Evolutionary conservation across 345 rosid species (phyloP).

Genomic region (Carallia brachiata): DNA sequence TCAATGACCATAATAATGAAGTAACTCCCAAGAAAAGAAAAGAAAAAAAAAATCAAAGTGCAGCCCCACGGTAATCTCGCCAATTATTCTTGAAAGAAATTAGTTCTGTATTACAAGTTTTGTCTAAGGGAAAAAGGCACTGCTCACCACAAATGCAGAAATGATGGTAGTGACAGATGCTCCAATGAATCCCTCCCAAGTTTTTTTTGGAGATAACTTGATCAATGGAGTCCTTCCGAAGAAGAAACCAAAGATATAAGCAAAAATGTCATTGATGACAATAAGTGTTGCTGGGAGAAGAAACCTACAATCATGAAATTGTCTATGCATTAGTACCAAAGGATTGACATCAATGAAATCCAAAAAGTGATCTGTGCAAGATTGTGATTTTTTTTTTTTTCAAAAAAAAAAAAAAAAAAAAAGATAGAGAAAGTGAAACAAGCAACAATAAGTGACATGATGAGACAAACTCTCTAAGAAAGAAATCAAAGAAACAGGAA

Average conservation of each 20-base stretch:
- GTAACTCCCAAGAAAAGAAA: neutral
- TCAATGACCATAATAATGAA: no score
- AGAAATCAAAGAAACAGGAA: no score
- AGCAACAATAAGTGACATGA: no score
- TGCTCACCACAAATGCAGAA: constrained; percentile 83
- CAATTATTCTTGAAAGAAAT: neutral
- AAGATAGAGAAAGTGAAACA: no score
- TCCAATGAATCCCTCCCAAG: constrained; percentile 98
- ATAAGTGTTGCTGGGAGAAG: constrained; percentile 98
- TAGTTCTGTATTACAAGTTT: neutral
- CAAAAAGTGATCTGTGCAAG: neutral
- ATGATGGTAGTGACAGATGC: constrained; percentile 86
- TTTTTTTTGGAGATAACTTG: constrained; percentile 95
- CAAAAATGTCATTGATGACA: constrained; percentile 85
- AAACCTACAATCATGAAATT: constrained; percentile 54
- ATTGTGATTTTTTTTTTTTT: neutral
- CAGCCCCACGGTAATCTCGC: neutral
- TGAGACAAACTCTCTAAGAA: no score
- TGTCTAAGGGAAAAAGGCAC: neutral
- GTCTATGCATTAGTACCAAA: neutral
- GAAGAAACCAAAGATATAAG: constrained; percentile 90
- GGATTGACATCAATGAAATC: constrained; percentile 3
- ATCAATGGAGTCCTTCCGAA: constrained; percentile 94
- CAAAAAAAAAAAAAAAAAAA: no score
- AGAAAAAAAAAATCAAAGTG: neutral